Base-by-base conservation (phyloP, 1,139 yeast genomes). In the Nakaseomyces sp. region DNA sequence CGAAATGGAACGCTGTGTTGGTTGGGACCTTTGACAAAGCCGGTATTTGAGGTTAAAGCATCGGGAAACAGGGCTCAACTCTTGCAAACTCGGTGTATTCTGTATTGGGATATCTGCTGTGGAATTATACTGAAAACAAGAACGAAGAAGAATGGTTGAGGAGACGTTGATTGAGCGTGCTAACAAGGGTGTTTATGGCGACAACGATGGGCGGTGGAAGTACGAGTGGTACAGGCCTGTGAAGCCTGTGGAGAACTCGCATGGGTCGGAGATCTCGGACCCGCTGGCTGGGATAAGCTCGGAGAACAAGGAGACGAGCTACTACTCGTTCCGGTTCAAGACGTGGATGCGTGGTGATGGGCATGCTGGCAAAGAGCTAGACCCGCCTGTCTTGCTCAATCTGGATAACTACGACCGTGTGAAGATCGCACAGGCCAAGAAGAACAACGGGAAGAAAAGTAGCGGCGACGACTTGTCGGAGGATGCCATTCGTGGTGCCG, bases 401-500 rank as follows among this genome's bases (percentile, higher is more conserved):
- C 32, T 58, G 19, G 32, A 42, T 16, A 13, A 32, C 7, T 55
- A 44, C 35, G 58, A 55, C 39, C 47, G 54, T 40, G 50, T 49
- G 25, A 37, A 37, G 22, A 22, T 35, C 22, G 28, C 28, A 4
- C 41, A 45, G 33, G 33, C 35, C 2, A 45, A 32, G 40, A 41
- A 38, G 16, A 39, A 41, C 7, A 37, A 40, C 20, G 39, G 42
- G 20, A 16, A 36, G 15, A 45, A 35, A n/a, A 43, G 42, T 8
- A 43, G 43, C 2, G 43, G 39, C n/a, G 46, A 63, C 20, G 74
- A 73, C 1, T 60, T 77, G 42, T 67, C 76, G 3, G 77, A 71
- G 43, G 78, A 73, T 9, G 83, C 77, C 53, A 77, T 78, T 37
- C 70, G 81, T 55, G 81, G 81, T 19, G 84, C 84, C 9, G 82